Evolutionary conservation across 352 stramenopile species (phyloP), one percentile per base, ranked within the genome.

Genomic region (Bremia lactucae): DNA sequence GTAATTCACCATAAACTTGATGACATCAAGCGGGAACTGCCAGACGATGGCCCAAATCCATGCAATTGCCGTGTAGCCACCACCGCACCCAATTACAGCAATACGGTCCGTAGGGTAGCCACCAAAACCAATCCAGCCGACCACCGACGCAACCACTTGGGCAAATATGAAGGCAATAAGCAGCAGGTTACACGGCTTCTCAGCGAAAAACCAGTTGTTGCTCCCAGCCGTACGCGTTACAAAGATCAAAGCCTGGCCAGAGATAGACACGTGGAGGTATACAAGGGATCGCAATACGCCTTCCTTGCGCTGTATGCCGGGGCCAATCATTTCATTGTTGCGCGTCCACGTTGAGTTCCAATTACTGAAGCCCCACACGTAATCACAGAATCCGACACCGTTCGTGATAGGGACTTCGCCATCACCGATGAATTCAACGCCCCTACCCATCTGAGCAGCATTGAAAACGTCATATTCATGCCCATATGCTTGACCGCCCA

Each of bases 121-220:
- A 8, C 46, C 52, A 46, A 85, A 85, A 35, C 72, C 72, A 14
- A 85, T 55, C 66, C 66, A 82, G 38, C 72, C 72, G 26, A 85
- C 72, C 9, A 63, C 65, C 21, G 67, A 80, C 6, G 72, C 72
- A 25, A 77, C 72, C 9, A 83, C 46, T 52, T 85, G 72, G 6
- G 72, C 72, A 34, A 83, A 64, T 34, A 83, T 63, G 63, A 85
- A 85, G 6, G 72, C 72, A 22, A 83, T 59, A 36, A 85, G 41
- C 47, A 85, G 34, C 20, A 85, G 44, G 51, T 72, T 79, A 42
- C 50, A 70, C n/a, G 72, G 72, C 50, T 72, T 72, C 48, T 83
- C 69, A 19, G 62, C 55, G 49, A 85, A 83, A 51, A 73, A 85
- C 72, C 72, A 85, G 46, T 72, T 81, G 69, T 85, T 85, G 53